phyloP scores from a whole-genome alignment of 1,284 basidiomycete species.

The Veloboletus limbatus region DNA sequence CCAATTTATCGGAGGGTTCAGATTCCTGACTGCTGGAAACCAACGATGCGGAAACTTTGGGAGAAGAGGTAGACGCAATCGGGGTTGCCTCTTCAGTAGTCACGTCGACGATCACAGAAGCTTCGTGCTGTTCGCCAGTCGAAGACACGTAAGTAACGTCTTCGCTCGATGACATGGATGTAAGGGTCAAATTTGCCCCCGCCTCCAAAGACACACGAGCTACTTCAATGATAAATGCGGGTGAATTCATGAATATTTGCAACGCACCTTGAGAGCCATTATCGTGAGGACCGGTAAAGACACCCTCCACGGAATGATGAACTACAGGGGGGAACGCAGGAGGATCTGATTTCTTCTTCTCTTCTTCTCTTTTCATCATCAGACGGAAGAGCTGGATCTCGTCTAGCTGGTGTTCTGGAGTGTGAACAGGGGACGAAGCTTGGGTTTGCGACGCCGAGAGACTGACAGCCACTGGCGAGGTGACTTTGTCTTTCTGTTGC shows the following conservation, averaged over 20 bases:
- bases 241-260: constrained; percentile 1
- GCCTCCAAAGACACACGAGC: constrained; percentile 14
- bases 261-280: constrained; percentile 22
- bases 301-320: constrained; percentile 10
- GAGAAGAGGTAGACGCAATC: constrained; percentile 14
- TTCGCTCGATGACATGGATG: constrained; percentile 9
- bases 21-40: constrained; percentile 18
- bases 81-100: constrained; percentile 1
- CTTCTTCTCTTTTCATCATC: constrained; percentile 80
- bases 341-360: constrained; percentile 54
- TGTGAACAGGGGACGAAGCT: constrained; percentile 24
- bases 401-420: constrained; percentile 52
- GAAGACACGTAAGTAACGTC: constrained; percentile 12
- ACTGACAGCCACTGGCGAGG: constrained; percentile 9
- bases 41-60: constrained; percentile 12
- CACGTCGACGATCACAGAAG: background rate
- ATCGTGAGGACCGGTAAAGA: constrained; percentile 9
- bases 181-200: constrained; percentile 2
- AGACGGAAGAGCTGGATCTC: constrained; percentile 86
- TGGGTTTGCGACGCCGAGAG: constrained; percentile 26
- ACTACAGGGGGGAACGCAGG: constrained; percentile 1
- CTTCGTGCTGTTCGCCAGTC: constrained; percentile 12
- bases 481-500: constrained; percentile 68
- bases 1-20: constrained; percentile 31
- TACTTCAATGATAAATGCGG: constrained; percentile 17